Conservation (phyloP, 1,284 basidiomycete genomes). For the Farysia itapuensis region DNA sequence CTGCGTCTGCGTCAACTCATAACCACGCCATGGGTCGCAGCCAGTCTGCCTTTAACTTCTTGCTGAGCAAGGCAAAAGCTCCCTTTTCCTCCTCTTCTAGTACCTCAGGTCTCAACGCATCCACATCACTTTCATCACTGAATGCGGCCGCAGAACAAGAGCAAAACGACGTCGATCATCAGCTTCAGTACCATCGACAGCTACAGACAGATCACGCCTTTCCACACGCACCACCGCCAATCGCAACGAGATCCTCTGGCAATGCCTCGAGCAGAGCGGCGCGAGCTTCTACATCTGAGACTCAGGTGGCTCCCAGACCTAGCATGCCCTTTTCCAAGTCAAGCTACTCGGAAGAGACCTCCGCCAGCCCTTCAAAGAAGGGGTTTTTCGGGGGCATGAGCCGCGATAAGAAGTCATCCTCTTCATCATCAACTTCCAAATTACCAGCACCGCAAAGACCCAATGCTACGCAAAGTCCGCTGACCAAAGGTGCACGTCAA, state of each 20-base stretch:
- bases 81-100: slow-evolving; percentile 42
- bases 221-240: slow-evolving; percentile 19
- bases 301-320: background rate
- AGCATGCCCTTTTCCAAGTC: slow-evolving; percentile 8
- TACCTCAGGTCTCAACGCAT: slow-evolving; percentile 26
- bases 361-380: slow-evolving; percentile 43
- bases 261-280: background rate
- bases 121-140: slow-evolving; percentile 39
- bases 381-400: slow-evolving; percentile 42
- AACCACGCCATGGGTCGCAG: slow-evolving; percentile 40
- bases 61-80: slow-evolving; percentile 51
- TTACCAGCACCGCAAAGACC: slow-evolving; percentile 8
- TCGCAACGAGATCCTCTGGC: slow-evolving; percentile 2
- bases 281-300: background rate
- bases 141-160: slow-evolving; percentile 16
- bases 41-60: slow-evolving; percentile 52
- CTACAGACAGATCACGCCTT: slow-evolving; percentile 23
- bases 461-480: slow-evolving; percentile 29
- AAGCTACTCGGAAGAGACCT: slow-evolving; percentile 27
- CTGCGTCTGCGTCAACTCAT: background rate
- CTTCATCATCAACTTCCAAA: slow-evolving; percentile 15
- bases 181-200: slow-evolving; percentile 35
- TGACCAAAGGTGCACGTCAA: slow-evolving; percentile 19
- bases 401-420: slow-evolving; percentile 39
- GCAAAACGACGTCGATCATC: slow-evolving; percentile 25